Conservation (phyloP, 345 rosid genomes). For the Linum tenue region DNA sequence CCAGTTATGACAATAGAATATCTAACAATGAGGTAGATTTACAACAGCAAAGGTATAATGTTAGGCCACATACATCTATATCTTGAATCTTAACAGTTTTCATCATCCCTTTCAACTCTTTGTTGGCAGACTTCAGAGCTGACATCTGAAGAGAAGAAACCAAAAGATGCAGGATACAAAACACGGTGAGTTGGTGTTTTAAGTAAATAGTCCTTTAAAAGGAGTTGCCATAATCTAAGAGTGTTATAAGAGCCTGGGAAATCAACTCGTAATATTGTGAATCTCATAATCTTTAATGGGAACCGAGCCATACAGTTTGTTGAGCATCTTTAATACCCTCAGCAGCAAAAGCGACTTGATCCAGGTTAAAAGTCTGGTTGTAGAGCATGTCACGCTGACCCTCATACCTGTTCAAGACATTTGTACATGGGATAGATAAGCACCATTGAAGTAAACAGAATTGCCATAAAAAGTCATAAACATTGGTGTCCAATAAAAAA, state of each 20-base stretch:
- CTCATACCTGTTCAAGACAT: constrained; percentile 59
- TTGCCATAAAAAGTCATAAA: background rate
- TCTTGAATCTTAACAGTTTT: constrained; percentile 96
- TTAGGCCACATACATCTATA: constrained; percentile 51
- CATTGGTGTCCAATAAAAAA: background rate
- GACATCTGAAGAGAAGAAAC: constrained; percentile 51
- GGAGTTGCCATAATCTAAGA: background rate
- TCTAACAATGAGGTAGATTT: background rate
- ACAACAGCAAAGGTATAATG: background rate
- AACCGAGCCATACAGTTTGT: constrained; percentile 61
- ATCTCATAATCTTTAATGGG: background rate
- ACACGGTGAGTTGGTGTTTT: too few relatives aligned
- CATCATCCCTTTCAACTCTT: constrained; percentile 99
- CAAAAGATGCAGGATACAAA: background rate
- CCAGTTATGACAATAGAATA: constrained; percentile 7
- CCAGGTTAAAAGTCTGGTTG: constrained; percentile 94
- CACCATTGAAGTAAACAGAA: constrained; percentile 3
- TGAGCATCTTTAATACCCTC: constrained; percentile 99
- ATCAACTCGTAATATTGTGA: background rate
- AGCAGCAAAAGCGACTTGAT: constrained; percentile 98
- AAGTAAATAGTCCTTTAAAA: background rate
- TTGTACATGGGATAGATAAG: background rate
- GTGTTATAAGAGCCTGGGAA: background rate
- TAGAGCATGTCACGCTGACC: constrained; percentile 96
- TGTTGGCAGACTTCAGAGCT: constrained; percentile 88